Evolutionary conservation across 2,329 filamentous ascomycete genomes (phyloP).

Genomic region (Ascochyta fabae): DNA sequence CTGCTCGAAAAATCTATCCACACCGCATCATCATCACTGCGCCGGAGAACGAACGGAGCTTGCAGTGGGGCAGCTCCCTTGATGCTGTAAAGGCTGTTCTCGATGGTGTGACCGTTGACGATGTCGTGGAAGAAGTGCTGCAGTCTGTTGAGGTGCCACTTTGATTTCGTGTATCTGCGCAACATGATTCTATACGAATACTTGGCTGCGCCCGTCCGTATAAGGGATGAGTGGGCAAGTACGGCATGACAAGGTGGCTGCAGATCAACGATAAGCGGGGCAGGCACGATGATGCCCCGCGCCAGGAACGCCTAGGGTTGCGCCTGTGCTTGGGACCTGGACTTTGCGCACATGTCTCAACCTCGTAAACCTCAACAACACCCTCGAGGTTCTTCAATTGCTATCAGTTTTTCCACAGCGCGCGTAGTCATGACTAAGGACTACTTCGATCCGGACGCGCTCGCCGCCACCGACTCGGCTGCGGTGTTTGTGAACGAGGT

Average conservation of each 20-base stretch:
- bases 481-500: conserved; percentile 35
- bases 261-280: conserved; percentile 34
- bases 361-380: conserved; percentile 6
- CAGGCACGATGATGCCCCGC: conserved; percentile 22
- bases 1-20: conserved; percentile 83
- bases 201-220: neutral
- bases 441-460: conserved; percentile 28
- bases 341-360: conserved; percentile 9
- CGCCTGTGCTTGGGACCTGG: conserved; percentile 13
- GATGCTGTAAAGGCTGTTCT: conserved; percentile 72
- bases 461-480: conserved; percentile 18
- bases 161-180: conserved; percentile 35
- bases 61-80: conserved; percentile 89
- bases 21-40: conserved; percentile 78
- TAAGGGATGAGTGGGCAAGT: conserved; percentile 31
- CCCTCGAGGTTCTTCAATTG: conserved; percentile 1
- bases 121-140: conserved; percentile 66
- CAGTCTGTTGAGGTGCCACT: conserved; percentile 63
- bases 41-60: conserved; percentile 78
- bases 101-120: conserved; percentile 62
- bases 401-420: neutral
- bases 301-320: conserved; percentile 15
- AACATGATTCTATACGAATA: neutral
- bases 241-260: conserved; percentile 20
- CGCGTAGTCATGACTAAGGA: conserved; percentile 26